Base-by-base conservation (phyloP, 2,329 filamentous ascomycete genomes). In the Corinectria fuckeliana region DNA sequence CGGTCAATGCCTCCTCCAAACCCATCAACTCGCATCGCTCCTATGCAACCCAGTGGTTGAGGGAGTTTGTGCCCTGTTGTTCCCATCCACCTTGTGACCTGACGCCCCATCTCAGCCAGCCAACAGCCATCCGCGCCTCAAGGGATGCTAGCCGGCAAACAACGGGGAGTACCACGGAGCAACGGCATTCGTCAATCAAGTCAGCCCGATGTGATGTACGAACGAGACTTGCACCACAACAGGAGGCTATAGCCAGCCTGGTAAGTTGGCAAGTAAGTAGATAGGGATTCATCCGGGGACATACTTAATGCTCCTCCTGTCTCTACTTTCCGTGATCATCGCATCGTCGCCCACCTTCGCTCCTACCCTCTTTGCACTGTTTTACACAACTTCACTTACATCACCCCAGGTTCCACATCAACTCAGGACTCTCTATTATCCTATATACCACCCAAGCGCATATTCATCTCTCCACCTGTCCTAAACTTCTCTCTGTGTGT, bases 51-150 rank as follows among this genome's bases (percentile, higher is more conserved):
- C 34, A 20, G n/a, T 52, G 30, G 34, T 18, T 52, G 34, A 52
- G 50, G 41, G 34, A 39, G 45, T 58, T 45, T 16, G 32, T 18
- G 56, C 51, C 50, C 38, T 14, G 50, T 50, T 51, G 32, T 25
- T 13, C 42, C 42, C 49, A 21, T 58, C 36, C 55, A 47, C 45
- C 34, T 23, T 39, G 53, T 57, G 60, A 56, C 62, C 53, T 50
- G 54, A 65, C 56, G 48, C 52, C 56, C 65, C 36, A 65, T 53
- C 50, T 23, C 57, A 55, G 59, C 56, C 56, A 44, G 28, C 66
- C 66, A 68, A 68, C 66, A 36, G 55, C 62, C 54, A 63, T 63
- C 51, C 56, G 57, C 34, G 34, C 45, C 63, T 61, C 51, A 51
- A 16, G 41, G 16, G 16, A 50, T 56, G 44, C 47, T 32, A 56